Evolutionary conservation across 2,329 filamentous ascomycete species (phyloP).

Genomic region (Fusarium sp.): DNA sequence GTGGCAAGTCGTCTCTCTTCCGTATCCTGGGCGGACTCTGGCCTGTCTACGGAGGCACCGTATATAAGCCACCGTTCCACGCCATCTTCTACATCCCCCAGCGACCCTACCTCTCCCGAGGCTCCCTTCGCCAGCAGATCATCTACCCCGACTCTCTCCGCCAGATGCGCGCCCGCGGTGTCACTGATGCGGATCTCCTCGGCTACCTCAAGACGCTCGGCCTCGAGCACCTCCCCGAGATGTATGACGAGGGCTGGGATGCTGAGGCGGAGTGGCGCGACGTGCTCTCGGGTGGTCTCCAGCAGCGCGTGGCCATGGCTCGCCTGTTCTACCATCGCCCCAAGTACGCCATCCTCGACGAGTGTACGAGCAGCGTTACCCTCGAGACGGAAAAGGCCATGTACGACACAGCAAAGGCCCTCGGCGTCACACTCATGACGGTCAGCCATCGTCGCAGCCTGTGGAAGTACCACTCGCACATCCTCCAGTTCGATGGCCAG

Average conservation of each 20-base stretch:
- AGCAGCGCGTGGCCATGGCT: constrained; percentile 97
- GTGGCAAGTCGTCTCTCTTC: constrained; percentile 96
- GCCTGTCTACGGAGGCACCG: constrained; percentile 96
- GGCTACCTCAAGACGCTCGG: constrained; percentile 82
- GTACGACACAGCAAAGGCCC: constrained; percentile 94
- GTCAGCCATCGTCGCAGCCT: constrained; percentile 91
- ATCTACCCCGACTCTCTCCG: constrained; percentile 93
- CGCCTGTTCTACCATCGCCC: constrained; percentile 92
- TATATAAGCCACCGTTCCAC: constrained; percentile 89
- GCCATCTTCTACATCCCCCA: constrained; percentile 99
- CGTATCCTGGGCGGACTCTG: constrained; percentile 95
- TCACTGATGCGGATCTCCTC: constrained; percentile 84
- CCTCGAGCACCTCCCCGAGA: constrained; percentile 83
- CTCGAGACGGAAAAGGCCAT: constrained; percentile 94
- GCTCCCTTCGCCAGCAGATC: constrained; percentile 94
- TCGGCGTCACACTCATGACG: constrained; percentile 96
- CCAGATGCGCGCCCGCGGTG: constrained; percentile 86
- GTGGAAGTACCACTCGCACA: constrained; percentile 96
- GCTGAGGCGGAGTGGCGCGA: constrained; percentile 97
- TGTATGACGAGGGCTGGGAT: constrained; percentile 85
- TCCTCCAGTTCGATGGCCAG: constrained; percentile 96
- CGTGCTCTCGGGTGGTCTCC: constrained; percentile 89
- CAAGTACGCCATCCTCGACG: constrained; percentile 94
- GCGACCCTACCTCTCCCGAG: constrained; percentile 90
- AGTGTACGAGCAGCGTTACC: constrained; percentile 96